Evolutionary conservation across 176 grass and related monocot species (phyloP).

Genomic region (Carex kokanica): DNA sequence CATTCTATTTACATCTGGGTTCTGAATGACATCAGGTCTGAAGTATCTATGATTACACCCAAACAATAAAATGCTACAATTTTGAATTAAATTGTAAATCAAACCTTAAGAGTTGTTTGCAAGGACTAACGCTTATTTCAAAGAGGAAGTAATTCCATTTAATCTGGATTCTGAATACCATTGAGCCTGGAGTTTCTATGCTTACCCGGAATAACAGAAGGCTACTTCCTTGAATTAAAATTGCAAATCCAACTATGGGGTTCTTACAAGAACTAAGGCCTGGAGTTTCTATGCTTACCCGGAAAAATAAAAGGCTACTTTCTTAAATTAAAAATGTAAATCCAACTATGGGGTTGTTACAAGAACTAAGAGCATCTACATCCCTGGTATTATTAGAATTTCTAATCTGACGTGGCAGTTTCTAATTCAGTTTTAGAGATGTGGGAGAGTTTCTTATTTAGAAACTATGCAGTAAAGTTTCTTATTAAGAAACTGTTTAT

Average conservation of each 20-base stretch:
- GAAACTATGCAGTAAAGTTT: too few species aligned
- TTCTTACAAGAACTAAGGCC: background rate
- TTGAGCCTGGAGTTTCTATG: background rate
- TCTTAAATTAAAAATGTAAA: background rate
- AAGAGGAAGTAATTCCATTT: background rate
- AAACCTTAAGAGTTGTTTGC: background rate
- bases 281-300: background rate
- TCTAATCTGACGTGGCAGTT: background rate
- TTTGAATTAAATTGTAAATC: background rate
- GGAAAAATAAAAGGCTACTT: conserved; percentile 1
- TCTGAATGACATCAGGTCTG: background rate
- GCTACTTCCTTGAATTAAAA: background rate
- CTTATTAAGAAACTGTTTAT: too few species aligned
- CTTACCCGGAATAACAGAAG: background rate
- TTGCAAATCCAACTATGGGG: background rate
- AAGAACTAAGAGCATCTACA: too few species aligned
- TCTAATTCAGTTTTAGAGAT: too few species aligned
- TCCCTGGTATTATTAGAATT: too few species aligned
- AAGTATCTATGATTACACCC: background rate
- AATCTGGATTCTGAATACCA: background rate
- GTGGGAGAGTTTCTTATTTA: too few species aligned
- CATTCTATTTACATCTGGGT: background rate
- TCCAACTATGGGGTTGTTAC: background rate
- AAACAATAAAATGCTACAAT: background rate
- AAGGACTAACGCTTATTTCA: background rate